Evolutionary conservation across 441 rosid species (phyloP).

Genomic region (Eruca vesicaria): DNA sequence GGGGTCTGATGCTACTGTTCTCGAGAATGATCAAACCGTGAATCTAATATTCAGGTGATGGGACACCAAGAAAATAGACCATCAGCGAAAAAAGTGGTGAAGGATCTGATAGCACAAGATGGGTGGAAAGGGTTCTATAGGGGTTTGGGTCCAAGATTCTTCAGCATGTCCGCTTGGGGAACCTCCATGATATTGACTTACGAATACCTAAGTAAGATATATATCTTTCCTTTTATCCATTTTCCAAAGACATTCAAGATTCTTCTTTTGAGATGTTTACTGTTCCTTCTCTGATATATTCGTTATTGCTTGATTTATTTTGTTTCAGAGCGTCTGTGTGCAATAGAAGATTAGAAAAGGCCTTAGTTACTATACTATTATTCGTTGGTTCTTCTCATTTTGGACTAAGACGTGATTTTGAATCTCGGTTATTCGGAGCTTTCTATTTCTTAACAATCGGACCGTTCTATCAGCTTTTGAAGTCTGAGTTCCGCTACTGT

Average conservation of each 20-base stretch:
- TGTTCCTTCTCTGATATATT: slow-evolving; percentile 17
- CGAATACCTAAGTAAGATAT: slow-evolving; percentile 82
- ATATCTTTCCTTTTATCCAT: neutral
- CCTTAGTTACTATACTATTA: neutral
- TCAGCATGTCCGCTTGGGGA: slow-evolving; percentile 99
- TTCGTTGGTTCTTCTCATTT: slow-evolving; percentile 14
- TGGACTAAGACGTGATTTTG: slow-evolving; percentile 20
- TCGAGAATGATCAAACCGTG: neutral
- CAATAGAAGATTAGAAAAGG: slow-evolving; percentile 50
- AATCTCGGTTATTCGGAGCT: slow-evolving; percentile 12
- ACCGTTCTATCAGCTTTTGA: slow-evolving; percentile 30
- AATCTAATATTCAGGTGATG: slow-evolving; percentile 58
- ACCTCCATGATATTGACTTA: slow-evolving; percentile 93
- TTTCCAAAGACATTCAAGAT: neutral
- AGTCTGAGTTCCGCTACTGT: slow-evolving; percentile 28
- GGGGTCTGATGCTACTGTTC: neutral
- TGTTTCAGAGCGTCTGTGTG: slow-evolving; percentile 71
- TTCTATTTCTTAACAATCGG: slow-evolving; percentile 21
- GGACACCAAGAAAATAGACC: slow-evolving; percentile 74
- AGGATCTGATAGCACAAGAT: slow-evolving; percentile 68
- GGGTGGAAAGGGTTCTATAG: slow-evolving; percentile 90
- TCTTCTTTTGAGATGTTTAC: neutral
- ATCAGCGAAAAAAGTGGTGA: slow-evolving; percentile 68
- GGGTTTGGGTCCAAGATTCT: slow-evolving; percentile 92
- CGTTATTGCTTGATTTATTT: slow-evolving; percentile 11